Conservation (phyloP, 1,284 basidiomycete genomes). For the Phellinidium pouzarii region DNA sequence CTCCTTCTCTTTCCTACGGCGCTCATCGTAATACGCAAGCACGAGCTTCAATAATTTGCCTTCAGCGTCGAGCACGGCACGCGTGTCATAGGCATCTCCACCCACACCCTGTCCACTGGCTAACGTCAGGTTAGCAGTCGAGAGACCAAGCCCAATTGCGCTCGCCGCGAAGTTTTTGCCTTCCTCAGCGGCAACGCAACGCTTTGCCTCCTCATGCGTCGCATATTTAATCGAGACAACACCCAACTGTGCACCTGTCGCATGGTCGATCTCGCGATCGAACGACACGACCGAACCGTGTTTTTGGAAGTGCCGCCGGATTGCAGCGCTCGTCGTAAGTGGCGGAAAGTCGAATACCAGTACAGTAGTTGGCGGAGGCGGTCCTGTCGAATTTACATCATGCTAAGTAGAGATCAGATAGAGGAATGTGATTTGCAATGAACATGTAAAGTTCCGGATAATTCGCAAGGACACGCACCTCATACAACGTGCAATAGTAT, state of each 20-base stretch:
- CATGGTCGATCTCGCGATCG: slow-evolving; percentile 76
- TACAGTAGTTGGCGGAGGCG: slow-evolving; percentile 71
- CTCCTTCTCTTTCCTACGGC: slow-evolving; percentile 46
- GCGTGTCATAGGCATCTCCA: slow-evolving; percentile 41
- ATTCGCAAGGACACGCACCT: slow-evolving; percentile 40
- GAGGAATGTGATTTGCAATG: not conserved
- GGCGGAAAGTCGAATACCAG: slow-evolving; percentile 71
- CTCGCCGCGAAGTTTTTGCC: slow-evolving; percentile 37
- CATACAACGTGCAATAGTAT: slow-evolving; percentile 48
- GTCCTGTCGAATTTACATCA: slow-evolving; percentile 69
- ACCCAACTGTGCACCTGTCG: slow-evolving; percentile 78
- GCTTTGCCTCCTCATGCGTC: slow-evolving; percentile 53
- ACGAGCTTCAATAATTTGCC: slow-evolving; percentile 51
- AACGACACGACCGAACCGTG: slow-evolving; percentile 68
- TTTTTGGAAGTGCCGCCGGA: slow-evolving; percentile 62
- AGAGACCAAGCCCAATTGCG: slow-evolving; percentile 3
- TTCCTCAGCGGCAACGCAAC: slow-evolving; percentile 55
- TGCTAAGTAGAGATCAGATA: slow-evolving; percentile 42
- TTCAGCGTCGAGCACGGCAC: slow-evolving; percentile 59
- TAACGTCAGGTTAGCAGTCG: slow-evolving; percentile 1
- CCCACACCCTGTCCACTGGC: not conserved
- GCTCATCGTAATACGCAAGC: slow-evolving; percentile 51
- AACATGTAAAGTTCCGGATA: not conserved
- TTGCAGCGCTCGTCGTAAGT: slow-evolving; percentile 58
- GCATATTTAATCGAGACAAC: slow-evolving; percentile 73